Conservation (phyloP, 2,329 filamentous ascomycete genomes). For the Lanzia echinophila region DNA sequence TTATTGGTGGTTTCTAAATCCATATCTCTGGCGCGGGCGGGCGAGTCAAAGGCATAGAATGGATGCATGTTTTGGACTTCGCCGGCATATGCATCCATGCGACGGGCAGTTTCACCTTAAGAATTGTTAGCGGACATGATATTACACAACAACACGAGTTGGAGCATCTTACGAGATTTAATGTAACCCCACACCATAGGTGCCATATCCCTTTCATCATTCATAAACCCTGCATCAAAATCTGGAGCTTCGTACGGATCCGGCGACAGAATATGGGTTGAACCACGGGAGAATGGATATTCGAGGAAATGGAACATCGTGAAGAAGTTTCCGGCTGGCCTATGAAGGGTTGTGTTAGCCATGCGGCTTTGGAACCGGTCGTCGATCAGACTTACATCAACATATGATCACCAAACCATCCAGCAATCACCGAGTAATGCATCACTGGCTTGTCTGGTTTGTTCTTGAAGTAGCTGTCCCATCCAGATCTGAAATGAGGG, state of each 20-base stretch:
- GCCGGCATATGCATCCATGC: conserved; percentile 46
- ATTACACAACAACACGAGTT: conserved; percentile 42
- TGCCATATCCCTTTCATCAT: conserved; percentile 76
- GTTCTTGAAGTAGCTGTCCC: conserved; percentile 77
- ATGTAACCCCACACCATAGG: conserved; percentile 68
- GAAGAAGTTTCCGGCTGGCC: conserved; percentile 45
- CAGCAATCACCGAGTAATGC: conserved; percentile 74
- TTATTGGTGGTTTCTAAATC: conserved; percentile 68
- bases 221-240: conserved; percentile 81
- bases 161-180: conserved; percentile 52
- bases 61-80: conserved; percentile 54
- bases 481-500: conserved; percentile 65
- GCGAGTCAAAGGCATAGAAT: conserved; percentile 63
- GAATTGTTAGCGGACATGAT: conserved; percentile 46
- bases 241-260: conserved; percentile 67
- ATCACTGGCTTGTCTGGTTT: conserved; percentile 83
- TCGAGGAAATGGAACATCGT: conserved; percentile 47
- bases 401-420: conserved; percentile 54
- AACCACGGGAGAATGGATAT: conserved; percentile 56
- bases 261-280: conserved; percentile 51
- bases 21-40: conserved; percentile 64
- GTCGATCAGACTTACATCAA: conserved; percentile 51
- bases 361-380: background rate
- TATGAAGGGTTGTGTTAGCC: conserved; percentile 34
- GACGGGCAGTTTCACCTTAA: conserved; percentile 55